A percentile compares a stretch with the other conserved stretches of the same genome.
Evolutionary conservation across 1,139 yeast genomes (phyloP).

Genomic region (Nakaseomyces delphensis): DNA sequence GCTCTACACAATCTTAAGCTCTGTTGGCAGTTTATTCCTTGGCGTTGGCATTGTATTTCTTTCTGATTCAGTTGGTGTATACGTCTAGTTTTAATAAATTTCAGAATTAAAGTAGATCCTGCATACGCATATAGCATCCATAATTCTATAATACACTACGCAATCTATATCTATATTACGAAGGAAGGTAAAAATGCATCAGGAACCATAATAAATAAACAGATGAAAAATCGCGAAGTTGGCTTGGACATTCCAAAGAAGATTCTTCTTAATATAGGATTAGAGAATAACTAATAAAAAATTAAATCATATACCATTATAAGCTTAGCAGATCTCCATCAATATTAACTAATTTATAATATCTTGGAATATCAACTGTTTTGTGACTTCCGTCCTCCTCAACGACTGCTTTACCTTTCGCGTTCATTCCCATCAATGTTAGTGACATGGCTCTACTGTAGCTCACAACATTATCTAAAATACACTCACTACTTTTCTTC

Average conservation of each 20-base stretch:
- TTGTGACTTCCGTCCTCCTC: constrained; percentile 8
- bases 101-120: too few species aligned
- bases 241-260: too few species aligned
- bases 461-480: constrained; percentile 25
- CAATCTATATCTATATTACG: too few species aligned
- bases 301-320: too few species aligned
- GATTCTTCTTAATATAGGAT: too few species aligned
- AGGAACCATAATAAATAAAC: too few species aligned
- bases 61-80: constrained; percentile 29
- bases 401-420: constrained; percentile 12
- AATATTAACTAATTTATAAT: constrained; percentile 25
- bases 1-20: constrained; percentile 15
- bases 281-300: not conserved
- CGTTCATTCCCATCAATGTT: constrained; percentile 18
- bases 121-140: too few species aligned
- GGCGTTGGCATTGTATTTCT: constrained; percentile 26
- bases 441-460: constrained; percentile 29
- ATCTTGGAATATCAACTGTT: constrained; percentile 17
- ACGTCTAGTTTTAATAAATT: constrained; percentile 15
- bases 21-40: constrained; percentile 22
- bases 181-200: too few species aligned
- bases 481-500: constrained; percentile 25
- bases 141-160: too few species aligned
- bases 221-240: too few species aligned
- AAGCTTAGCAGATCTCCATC: constrained; percentile 29